A percentile compares a stretch with the other conserved stretches of the same genome.
Conservation (phyloP, 805 yeast species). For the Kodamaea sagamina region DNA sequence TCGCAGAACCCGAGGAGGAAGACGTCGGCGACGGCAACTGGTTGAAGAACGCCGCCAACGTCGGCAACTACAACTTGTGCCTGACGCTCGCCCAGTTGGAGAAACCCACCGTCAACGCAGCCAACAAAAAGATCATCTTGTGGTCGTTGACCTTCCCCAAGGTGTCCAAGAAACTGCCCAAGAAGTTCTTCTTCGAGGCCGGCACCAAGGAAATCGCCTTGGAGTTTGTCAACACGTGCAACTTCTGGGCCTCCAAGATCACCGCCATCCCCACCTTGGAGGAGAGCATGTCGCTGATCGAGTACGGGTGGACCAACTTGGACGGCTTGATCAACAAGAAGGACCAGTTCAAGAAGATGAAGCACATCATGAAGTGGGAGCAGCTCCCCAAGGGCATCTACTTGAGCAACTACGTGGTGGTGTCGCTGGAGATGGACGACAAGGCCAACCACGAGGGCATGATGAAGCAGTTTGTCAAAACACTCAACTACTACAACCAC, state of each 20-base stretch:
- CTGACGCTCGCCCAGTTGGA: conserved; percentile 51
- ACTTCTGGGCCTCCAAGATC: conserved; percentile 87
- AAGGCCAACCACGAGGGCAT: conserved; percentile 36
- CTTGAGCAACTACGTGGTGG: conserved; percentile 35
- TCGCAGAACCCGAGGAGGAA: conserved; percentile 27
- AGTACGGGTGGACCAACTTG: conserved; percentile 75
- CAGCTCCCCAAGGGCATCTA: conserved; percentile 42
- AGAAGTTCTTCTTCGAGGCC: conserved; percentile 61
- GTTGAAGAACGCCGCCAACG: conserved; percentile 61
- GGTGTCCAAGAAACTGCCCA: conserved; percentile 33
- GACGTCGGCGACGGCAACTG: conserved; percentile 65
- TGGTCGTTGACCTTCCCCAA: conserved; percentile 63
- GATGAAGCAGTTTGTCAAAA: conserved; percentile 46
- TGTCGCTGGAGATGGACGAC: conserved; percentile 20
- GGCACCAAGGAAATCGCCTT: conserved; percentile 66
- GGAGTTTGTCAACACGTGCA: conserved; percentile 74
- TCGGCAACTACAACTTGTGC: conserved; percentile 54
- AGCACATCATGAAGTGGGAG: conserved; percentile 46
- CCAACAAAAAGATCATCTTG: conserved; percentile 22
- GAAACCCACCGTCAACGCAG: conserved; percentile 15
- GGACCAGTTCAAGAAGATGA: conserved; percentile 33
- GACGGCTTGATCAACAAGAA: conserved; percentile 30
- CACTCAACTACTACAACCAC: conserved; percentile 43
- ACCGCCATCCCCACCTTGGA: conserved; percentile 75
- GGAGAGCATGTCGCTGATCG: conserved; percentile 71